Evolutionary conservation across 2,329 filamentous ascomycete genomes (phyloP), one percentile per base, ranked within the genome.

Genomic region (Ceratocystis ficicola): DNA sequence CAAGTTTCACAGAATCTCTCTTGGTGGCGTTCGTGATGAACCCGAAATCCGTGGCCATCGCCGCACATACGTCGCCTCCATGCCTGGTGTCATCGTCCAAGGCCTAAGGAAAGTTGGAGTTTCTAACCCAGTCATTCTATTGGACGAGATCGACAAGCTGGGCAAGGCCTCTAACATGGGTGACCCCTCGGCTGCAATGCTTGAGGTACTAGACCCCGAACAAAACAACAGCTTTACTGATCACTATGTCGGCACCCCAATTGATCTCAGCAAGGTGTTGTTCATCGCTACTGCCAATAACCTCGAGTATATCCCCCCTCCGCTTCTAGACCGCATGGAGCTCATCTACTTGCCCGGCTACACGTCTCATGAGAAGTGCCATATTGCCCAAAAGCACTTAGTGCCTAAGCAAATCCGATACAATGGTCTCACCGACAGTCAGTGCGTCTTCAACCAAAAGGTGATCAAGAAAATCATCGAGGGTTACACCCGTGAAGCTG

Each of bases 131-230:
- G 93, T 99, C 66, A 89, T 99, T 77, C 78, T 99, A 59, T 85
- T 99, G 12, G 94, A 99, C 73, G 94, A 99, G 77, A 96, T 99
- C 70, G 94, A 99, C 80, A 99, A 99, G 80, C 83, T 99, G 68
- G 91, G 92, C 69, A 86, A 86, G 67, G 86, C 90, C 44, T 97
- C 93, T 74, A 88, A 94, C 74, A 92, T 99, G 70, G 94, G 94
- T 50, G 94, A 99, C 72, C 94, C 94, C 2, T 95, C 90, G 22
- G 94, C 94, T 25, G 94, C 94, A 7, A 96, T 99, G 93, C 85
- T 99, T 15, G 94, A 99, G 75, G 94, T 99, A 10, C 81, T 99
- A 59, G 94, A 99, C 72, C 94, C 94, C 0, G 94, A 99, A 75
- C 94, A 99, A 77, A 99, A 99, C 73, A 84, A 95, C 75, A 88